Evolutionary conservation across 1,284 basidiomycete species (phyloP), one percentile per base, ranked within the genome.

Genomic region (Naganishia sp.): DNA sequence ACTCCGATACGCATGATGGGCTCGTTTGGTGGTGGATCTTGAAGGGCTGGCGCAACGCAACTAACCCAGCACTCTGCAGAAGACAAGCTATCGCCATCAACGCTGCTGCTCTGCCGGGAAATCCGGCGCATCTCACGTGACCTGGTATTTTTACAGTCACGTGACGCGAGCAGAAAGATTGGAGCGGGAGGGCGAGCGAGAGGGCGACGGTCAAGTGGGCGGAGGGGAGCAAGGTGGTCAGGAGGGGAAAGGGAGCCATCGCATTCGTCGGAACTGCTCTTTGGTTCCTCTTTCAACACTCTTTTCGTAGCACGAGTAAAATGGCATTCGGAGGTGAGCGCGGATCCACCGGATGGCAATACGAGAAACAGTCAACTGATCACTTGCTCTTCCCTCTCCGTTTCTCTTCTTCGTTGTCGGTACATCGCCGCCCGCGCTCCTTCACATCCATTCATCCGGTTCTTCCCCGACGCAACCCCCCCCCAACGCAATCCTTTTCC

Each of bases 1-100:
- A 90, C 90, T 79, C 90, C 89, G 67, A 91, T 87, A 72, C 89
- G 85, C 90, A 91, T 91, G 44, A 23, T 63, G 65, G 56, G 59
- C 42, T 59, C 46, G 55, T 63, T 42, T 55, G 54, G 63, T 56
- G 70, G 33, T 49, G 42, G 10, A 10, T 18, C 46, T 28, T 36
- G n/a, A 50, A 28, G 2, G 36, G 10, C 6, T 39, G 36, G 2
- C 36, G 7, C 36, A 3, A 10, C 7, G 36, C 4, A 39, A 39
- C 13, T 39, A 3, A 5, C 36, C 10, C 13, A 10, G 36, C 2
- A 39, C 36, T 13, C 36, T 39, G 36, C 10, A 39, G 36, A 9
- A 9, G 36, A 10, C 36, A 7, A 9, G 4, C 4, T 39, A 2
- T 10, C 36, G 36, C 36, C 13, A 39, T 39, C 10, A 39, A 39